Evolutionary conservation across 495 filamentous ascomycete species (phyloP), one percentile per base, ranked within the genome.

Genomic region (Pyrenopolyporus hunteri): DNA sequence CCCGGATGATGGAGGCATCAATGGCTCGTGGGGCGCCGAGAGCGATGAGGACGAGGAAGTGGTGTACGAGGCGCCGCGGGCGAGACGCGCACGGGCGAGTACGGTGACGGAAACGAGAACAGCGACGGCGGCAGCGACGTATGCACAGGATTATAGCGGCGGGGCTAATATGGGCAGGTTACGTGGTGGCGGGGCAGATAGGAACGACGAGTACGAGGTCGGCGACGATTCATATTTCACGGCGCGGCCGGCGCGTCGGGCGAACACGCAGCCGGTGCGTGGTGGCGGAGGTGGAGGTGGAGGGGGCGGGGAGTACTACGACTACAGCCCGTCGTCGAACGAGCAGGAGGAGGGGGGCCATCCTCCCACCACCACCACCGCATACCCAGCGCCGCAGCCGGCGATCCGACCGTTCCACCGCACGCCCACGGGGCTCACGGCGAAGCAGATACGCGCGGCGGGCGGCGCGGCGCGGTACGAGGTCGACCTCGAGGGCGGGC

Each of bases 401-500:
- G n/a, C n/a, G n/a, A n/a, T n/a, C n/a, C 67, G 45, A 76, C 85
- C 49, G 0, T 92, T 92, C 80, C 86, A 86, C 47, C 87, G 90
- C 16, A 85, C 86, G 13, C 87, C 90, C 11, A 93, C 89, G 0
- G 84, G 85, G 14, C 74, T 91, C 5, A 84, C 81, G 36, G 74
- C 80, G 10, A 90, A 87, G 70, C 80, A 86, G 22, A 72, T 86
- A 20, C 69, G 70, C 65, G 57, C 67, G n/a, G 22, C 65, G 13
- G 20, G 52, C 16, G 59, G 63, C 19, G 56, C 68, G 4, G 47
- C 57, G 19, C 52, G 63, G 39, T 56, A 64, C 50, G 68, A 74
- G 35, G 70, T 93, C 64, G 83, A 95, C 60, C 79, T 96, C 0
- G 78, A 90, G 59, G 86, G 86, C 35, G 92, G 91, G 2, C 78